phyloP scores from a whole-genome alignment of 2,329 filamentous ascomycete genomes.

The Fusarium sp. region DNA sequence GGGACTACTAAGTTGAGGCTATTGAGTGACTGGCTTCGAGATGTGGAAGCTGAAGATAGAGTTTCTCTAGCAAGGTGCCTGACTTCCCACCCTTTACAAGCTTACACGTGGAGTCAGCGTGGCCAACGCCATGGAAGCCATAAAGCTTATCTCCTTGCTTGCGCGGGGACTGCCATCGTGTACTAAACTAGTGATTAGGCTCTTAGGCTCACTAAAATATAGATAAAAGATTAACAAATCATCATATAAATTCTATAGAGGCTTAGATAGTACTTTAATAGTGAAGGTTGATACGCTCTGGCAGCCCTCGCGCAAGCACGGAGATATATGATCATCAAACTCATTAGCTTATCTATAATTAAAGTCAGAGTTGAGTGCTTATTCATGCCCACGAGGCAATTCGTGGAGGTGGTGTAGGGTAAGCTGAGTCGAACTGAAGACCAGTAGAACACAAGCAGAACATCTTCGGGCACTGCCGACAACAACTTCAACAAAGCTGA shows the following conservation, averaged over 20 bases:
- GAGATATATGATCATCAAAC: background rate
- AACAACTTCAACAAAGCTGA: background rate
- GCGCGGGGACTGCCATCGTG: too few species aligned
- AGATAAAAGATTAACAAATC: too few species aligned
- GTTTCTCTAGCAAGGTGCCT: background rate
- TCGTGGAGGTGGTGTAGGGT: background rate
- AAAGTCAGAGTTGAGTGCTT: background rate
- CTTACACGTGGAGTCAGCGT: background rate
- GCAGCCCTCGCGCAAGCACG: too few species aligned
- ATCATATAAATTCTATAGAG: too few species aligned
- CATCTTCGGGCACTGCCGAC: background rate
- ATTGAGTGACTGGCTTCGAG: background rate
- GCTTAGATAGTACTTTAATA: too few species aligned
- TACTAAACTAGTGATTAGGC: too few species aligned
- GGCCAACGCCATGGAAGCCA: background rate
- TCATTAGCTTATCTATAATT: background rate
- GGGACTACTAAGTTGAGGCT: background rate
- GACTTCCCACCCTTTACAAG: background rate
- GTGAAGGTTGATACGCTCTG: too few species aligned
- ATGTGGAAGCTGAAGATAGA: background rate
- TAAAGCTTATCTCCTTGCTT: background rate
- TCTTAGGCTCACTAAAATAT: too few species aligned
- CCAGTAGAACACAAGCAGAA: background rate
- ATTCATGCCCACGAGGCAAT: background rate
- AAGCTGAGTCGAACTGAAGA: background rate